phyloP scores from a whole-genome alignment of 352 stramenopile genomes.

The Albugo candida region DNA sequence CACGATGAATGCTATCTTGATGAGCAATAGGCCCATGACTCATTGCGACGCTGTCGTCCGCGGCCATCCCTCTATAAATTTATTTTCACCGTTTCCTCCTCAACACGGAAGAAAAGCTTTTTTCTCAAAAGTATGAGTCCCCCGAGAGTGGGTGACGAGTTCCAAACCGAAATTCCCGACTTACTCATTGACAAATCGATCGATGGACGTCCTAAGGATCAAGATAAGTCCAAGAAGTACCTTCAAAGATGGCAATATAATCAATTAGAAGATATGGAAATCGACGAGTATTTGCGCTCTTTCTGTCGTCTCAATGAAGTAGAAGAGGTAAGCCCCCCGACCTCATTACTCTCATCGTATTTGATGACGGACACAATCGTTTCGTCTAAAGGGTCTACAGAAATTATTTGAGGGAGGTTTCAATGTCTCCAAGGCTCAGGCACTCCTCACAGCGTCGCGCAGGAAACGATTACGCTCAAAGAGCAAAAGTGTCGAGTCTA shows the following conservation, averaged over 20 bases:
- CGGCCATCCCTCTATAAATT: too few species aligned
- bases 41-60: too few species aligned
- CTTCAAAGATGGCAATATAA: constrained; percentile 22
- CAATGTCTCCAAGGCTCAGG: constrained; percentile 17
- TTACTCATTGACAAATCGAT: constrained; percentile 10
- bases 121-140: too few species aligned
- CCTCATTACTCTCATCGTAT: not conserved
- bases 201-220: constrained; percentile 1
- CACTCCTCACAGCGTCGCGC: constrained; percentile 18
- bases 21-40: too few species aligned
- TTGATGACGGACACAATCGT: not conserved
- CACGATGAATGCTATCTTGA: too few species aligned
- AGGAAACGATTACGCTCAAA: constrained; percentile 10
- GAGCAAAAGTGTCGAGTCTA: constrained; percentile 9
- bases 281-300: constrained; percentile 30
- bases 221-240: constrained; percentile 2
- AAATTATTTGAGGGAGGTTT: constrained; percentile 39
- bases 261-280: constrained; percentile 14
- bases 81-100: too few species aligned
- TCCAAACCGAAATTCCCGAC: constrained; percentile 31
- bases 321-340: constrained; percentile 20
- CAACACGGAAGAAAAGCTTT: too few species aligned
- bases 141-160: constrained; percentile 11
- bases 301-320: constrained; percentile 26
- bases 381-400: constrained; percentile 23